Conservation (phyloP, 2,329 filamentous ascomycete species). For the Hypoxylon rubiginosum region DNA sequence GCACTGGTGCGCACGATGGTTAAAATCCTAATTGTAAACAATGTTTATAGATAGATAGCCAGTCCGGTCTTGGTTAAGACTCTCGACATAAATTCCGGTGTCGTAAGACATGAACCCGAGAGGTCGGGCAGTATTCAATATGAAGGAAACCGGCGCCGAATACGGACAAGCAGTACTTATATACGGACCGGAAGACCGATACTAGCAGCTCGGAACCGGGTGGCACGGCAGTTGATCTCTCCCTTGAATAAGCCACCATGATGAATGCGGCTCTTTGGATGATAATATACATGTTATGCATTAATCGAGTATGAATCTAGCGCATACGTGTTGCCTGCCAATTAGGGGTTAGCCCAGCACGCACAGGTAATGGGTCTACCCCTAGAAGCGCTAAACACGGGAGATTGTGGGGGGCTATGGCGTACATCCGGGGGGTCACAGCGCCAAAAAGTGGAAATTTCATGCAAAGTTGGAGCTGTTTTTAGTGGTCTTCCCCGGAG, state of each 20-base stretch:
- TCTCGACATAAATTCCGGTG: not conserved
- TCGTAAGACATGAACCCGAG: conserved; percentile 15
- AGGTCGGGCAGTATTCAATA: conserved; percentile 7
- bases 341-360: not conserved
- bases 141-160: conserved; percentile 2
- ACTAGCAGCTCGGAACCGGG: conserved; percentile 6
- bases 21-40: not conserved
- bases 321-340: not conserved
- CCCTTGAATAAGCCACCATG: conserved; percentile 12
- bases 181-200: conserved; percentile 24
- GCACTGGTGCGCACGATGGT: not conserved
- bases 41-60: conserved; percentile 24
- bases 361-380: not conserved
- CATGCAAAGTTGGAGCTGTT: not conserved
- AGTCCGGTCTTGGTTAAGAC: not conserved
- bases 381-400: conserved; percentile 35
- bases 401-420: conserved; percentile 15
- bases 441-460: conserved; percentile 26
- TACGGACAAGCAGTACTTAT: conserved; percentile 15
- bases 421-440: conserved; percentile 21
- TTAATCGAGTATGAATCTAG: not conserved
- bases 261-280: conserved; percentile 35
- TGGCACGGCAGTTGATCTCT: conserved; percentile 16
- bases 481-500: conserved; percentile 1
- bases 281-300: conserved; percentile 6